These are phyloP conservation scores for Phytophthora meadii DNA, from an alignment of 352 stramenopile species.

Conservation along the genomic window DNA sequence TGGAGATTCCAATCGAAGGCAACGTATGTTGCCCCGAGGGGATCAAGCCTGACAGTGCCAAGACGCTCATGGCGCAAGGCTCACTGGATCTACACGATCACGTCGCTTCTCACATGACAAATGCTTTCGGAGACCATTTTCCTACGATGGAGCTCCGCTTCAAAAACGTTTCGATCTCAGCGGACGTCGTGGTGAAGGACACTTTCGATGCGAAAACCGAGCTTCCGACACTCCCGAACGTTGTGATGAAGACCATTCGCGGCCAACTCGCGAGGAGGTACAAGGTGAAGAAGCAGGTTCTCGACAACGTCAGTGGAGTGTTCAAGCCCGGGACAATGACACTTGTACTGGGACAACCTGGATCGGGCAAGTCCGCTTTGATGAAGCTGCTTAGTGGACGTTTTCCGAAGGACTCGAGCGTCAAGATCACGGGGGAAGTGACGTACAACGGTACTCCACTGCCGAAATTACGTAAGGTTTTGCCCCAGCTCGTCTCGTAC, in stretches of 20 bases:
- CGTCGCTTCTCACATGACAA: slow-evolving; percentile 12
- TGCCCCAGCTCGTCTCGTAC: slow-evolving; percentile 28
- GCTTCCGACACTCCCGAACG: slow-evolving; percentile 16
- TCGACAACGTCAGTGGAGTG: slow-evolving; percentile 17
- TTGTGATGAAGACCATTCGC: slow-evolving; percentile 1
- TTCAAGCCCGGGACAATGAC: slow-evolving; percentile 23
- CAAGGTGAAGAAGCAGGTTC: slow-evolving; percentile 12
- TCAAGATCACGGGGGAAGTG: slow-evolving; percentile 16
- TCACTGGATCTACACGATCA: slow-evolving; percentile 17
- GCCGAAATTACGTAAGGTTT: not conserved
- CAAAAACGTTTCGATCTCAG: slow-evolving; percentile 15
- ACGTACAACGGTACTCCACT: slow-evolving; percentile 16
- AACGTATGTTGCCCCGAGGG: no score
- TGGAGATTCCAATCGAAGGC: not conserved
- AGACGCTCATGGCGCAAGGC: slow-evolving; percentile 8
- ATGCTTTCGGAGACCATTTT: slow-evolving; percentile 1
- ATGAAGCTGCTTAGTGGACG: slow-evolving; percentile 29
- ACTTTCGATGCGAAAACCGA: slow-evolving; percentile 10
- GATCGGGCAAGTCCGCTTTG: slow-evolving; percentile 25
- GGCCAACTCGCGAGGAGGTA: slow-evolving; percentile 1
- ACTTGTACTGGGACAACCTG: slow-evolving; percentile 21
- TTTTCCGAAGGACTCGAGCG: slow-evolving; percentile 13
- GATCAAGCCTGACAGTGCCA: slow-evolving; percentile 6
- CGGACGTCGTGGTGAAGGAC: slow-evolving; percentile 14
- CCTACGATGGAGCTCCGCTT: slow-evolving; percentile 12